Base-by-base conservation (phyloP, 108 stramenopile species). In the Fragilaria crotonensis region DNA sequence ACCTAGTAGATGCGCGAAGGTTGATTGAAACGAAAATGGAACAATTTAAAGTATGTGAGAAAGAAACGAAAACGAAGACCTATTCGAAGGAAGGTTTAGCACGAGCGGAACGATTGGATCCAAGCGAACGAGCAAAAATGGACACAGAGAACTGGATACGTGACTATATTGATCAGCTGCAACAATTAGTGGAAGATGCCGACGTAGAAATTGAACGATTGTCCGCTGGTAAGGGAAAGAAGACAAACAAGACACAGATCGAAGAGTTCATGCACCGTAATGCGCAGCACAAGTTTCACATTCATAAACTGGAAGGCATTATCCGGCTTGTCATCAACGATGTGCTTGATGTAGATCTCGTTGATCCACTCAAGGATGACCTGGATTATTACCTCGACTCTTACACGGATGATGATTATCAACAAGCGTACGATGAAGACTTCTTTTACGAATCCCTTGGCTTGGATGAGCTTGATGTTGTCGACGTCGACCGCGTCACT, bases 21-120 rank as follows among this genome's bases (percentile, higher is more conserved):
- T 63, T 89, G 31, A 98, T 98, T 60, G 99, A 99, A 67, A 87
- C 89, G 11, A 97, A 97, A 70, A 99, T 99, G 99, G 99, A 99
- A 75, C 86, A 90, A 52, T 99, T 99, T 76, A 99, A 99, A 73
- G 72, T 95, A 25, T 93, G 93, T 33, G 99, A 99, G 77, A 95
- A 95, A 68, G 99, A 99, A 73, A 97, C 96, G 14, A 99, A 99
- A 68, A 98, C 97, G 17, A 99, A 99, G 58, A 94, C 95, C 0
- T 99, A 95, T 64, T 87, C 84, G 41, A 97, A 97, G 67, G 97
- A 97, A 58, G 99, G 99, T 19, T 63, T 99, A 63, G 94, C 94
- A 23, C 63, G 88, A 56, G 72, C 62, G 11, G 87, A 87, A 19
- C 71, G 77, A 54, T 64, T 93, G 26, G 83, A 83, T 72, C 87